Evolutionary conservation across 192 early-diverging fungal genomes (phyloP).

Genomic region (Spizellomyces sp.): DNA sequence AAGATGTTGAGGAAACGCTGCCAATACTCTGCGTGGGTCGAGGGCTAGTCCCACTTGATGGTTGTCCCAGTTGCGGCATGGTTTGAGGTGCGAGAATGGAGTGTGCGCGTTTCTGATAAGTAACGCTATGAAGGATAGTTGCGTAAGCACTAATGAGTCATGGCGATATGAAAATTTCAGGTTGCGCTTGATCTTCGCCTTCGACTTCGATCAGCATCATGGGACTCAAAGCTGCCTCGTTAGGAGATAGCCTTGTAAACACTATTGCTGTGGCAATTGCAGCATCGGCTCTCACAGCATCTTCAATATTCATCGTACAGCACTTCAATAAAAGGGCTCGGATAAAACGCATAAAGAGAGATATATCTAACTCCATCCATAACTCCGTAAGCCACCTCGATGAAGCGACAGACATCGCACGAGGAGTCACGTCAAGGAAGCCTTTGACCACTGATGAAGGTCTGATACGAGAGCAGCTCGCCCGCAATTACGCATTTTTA

Average conservation of each 20-base stretch:
- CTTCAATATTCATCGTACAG: constrained; percentile 16
- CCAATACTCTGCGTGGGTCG: not conserved
- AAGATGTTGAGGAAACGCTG: not conserved
- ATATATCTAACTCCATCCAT: constrained; percentile 2
- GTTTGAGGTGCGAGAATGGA: too few relatives aligned
- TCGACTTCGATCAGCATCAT: too few relatives aligned
- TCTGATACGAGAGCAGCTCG: constrained; percentile 81
- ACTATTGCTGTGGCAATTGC: constrained; percentile 5
- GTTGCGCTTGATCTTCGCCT: too few relatives aligned
- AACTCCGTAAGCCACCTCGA: not conserved
- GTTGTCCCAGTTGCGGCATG: not conserved
- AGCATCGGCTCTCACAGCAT: constrained; percentile 20
- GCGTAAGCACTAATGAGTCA: too few relatives aligned
- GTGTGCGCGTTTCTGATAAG: too few relatives aligned
- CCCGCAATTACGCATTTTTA: constrained; percentile 85
- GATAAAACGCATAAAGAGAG: constrained; percentile 17
- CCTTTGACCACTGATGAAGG: constrained; percentile 51
- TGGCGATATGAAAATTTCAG: too few relatives aligned
- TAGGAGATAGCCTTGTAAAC: too few relatives aligned
- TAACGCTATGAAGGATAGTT: too few relatives aligned
- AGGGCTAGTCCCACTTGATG: not conserved
- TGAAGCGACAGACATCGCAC: too few relatives aligned
- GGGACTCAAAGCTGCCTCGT: too few relatives aligned
- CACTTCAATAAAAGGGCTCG: constrained; percentile 9
- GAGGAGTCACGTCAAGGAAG: not conserved